Percentiles rank a stretch among this genome's conserved stretches.
Conservation (phyloP, 2,329 filamentous ascomycete species). For the Geosmithia putterillii region DNA sequence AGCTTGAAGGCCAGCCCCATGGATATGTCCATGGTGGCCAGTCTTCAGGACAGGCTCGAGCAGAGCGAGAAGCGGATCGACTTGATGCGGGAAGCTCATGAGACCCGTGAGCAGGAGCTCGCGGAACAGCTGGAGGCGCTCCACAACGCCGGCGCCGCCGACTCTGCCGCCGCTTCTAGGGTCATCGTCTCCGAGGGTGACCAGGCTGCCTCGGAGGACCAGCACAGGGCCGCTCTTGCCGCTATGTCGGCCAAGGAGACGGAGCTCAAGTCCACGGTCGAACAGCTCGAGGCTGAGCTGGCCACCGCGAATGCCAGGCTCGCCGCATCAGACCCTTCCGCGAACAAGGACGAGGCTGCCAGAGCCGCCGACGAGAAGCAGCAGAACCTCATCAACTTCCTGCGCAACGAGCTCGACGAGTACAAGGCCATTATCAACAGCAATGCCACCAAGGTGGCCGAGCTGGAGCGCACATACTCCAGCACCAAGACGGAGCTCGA, state of each 20-base stretch:
- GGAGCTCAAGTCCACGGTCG: constrained; percentile 59
- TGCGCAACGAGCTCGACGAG: constrained; percentile 68
- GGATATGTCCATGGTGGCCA: constrained; percentile 82
- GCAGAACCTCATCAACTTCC: constrained; percentile 41
- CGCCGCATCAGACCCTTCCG: constrained; percentile 19
- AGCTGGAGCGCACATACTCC: constrained; percentile 61
- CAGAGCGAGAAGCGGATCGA: constrained; percentile 74
- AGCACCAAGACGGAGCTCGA: constrained; percentile 49
- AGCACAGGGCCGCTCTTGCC: constrained; percentile 59
- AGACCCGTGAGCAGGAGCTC: constrained; percentile 64
- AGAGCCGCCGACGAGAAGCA: constrained; percentile 41
- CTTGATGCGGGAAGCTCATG: constrained; percentile 59
- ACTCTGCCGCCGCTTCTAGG: constrained; percentile 19
- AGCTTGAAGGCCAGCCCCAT: constrained; percentile 76
- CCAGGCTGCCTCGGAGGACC: constrained; percentile 60
- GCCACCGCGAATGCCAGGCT: constrained; percentile 40
- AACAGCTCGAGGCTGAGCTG: constrained; percentile 54
- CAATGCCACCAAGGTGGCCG: constrained; percentile 57
- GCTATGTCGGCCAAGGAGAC: constrained; percentile 62
- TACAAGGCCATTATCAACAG: constrained; percentile 63
- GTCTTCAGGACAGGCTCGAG: constrained; percentile 77
- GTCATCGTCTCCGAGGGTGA: constrained; percentile 59
- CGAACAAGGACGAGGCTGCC: constrained; percentile 24
- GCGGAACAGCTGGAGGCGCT: constrained; percentile 58
- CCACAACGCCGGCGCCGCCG: constrained; percentile 28